Evolutionary conservation across 2,329 filamentous ascomycete species (phyloP), one percentile per base, ranked within the genome.

Genomic region (Acrocalymma vagum): DNA sequence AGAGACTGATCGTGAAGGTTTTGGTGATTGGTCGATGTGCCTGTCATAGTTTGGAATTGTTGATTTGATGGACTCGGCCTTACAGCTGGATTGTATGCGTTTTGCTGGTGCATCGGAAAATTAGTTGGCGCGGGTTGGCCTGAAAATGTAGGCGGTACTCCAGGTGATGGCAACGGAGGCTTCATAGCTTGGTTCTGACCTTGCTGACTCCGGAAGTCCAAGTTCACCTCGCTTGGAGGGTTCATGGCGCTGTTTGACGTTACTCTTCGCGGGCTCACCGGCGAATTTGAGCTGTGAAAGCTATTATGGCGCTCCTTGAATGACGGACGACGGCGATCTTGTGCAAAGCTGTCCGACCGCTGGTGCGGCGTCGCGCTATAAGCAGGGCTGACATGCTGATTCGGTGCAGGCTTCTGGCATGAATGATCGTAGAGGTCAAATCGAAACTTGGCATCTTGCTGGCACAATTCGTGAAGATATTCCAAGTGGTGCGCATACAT

Each of bases 371-470:
- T 62, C 20, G 54, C 33, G 2, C 42, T 42, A 14, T 50, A 48
- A 5, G 41, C 38, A 0, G 57, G 57, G 16, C 55, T 60, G 22
- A 38, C 40, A 14, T 54, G 45, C 14, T 54, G 45, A 13, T 55
- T 44, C 5, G 52, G 31, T 22, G 55, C 53, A 6, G 53, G 22
- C 4, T 50, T 37, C 17, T 45, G 45, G n/a, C 62, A 62, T 1
- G 53, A 60, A 33, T 67, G 60, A 22, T 67, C 62, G 38, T 67
- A 67, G 14, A 67, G 53, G 18, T 67, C 54, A 23, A 65, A 65
- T 10, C 43, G 33, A 18, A 61, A 63, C 2, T 48, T 41, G 1
- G 37, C 5, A 26, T 64, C 53, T 13, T 53, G 50, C 11, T 50
- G 43, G 15, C 61, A 58, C 7, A 42, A 39, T 13, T 61, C 57